phyloP scores from a whole-genome alignment of 2,329 filamentous ascomycete species.

The Berkeleyomyces basicola region DNA sequence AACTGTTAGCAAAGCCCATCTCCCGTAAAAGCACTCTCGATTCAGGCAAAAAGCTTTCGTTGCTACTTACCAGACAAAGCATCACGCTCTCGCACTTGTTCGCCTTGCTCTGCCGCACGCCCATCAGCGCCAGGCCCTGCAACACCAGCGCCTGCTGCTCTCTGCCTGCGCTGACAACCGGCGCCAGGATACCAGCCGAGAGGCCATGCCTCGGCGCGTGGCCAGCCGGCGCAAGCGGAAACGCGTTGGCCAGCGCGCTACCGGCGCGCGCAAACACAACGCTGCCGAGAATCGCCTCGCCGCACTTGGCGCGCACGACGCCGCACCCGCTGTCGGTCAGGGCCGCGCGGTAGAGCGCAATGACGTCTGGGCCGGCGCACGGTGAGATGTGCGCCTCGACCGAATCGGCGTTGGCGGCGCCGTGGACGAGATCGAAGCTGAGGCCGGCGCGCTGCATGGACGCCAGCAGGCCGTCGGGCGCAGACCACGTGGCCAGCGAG shows the following conservation, averaged over 20 bases:
- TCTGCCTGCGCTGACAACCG: constrained; percentile 49
- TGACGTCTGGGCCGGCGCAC: constrained; percentile 52
- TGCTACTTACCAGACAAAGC: constrained; percentile 56
- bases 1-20: background rate
- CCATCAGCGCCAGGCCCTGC: constrained; percentile 66
- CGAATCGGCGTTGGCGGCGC: constrained; percentile 55
- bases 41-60: too few relatives aligned
- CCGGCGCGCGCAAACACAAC: constrained; percentile 15
- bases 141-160: constrained; percentile 52
- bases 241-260: background rate
- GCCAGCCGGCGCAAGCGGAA: constrained; percentile 14
- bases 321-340: constrained; percentile 55
- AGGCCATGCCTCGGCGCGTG: background rate
- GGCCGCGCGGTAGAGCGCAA: constrained; percentile 64
- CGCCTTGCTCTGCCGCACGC: constrained; percentile 65
- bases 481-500: constrained; percentile 55
- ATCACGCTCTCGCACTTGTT: constrained; percentile 58
- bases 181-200: constrained; percentile 65
- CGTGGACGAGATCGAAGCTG: constrained; percentile 70
- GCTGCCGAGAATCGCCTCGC: constrained; percentile 32
- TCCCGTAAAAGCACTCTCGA: too few relatives aligned
- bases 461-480: constrained; percentile 60
- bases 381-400: constrained; percentile 56
- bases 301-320: constrained; percentile 65
- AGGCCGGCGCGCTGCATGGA: constrained; percentile 56